phyloP scores from a whole-genome alignment of 352 stramenopile species.

The Phytophthora pseudosyringae region DNA sequence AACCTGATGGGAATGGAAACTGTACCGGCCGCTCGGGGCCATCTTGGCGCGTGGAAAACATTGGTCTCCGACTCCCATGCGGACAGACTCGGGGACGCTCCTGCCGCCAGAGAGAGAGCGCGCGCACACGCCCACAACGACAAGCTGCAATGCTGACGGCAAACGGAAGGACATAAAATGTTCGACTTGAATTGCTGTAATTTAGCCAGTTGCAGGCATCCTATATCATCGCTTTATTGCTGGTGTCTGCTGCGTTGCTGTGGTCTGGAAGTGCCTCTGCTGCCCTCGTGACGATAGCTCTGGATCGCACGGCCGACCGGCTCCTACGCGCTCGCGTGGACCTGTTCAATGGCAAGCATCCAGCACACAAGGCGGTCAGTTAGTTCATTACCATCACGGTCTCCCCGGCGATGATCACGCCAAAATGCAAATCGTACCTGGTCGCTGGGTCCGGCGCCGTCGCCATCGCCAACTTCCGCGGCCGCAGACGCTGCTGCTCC shows the following conservation, averaged over 20 bases:
- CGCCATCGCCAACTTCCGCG: conserved; percentile 1
- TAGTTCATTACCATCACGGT: conserved; percentile 9
- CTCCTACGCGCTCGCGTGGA: conserved; percentile 35
- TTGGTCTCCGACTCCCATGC: conserved; percentile 5
- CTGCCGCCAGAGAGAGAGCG: conserved; percentile 13
- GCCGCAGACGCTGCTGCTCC: conserved; percentile 20
- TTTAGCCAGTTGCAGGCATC: conserved; percentile 44
- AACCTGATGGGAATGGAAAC: conserved; percentile 14
- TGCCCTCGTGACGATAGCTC: conserved; percentile 13
- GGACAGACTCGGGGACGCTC: conserved; percentile 10
- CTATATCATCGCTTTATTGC: conserved; percentile 35
- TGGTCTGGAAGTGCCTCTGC: background rate
- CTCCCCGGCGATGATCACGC: conserved; percentile 23
- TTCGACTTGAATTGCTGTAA: conserved; percentile 40
- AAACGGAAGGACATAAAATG: conserved; percentile 27
- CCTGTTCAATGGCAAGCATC: conserved; percentile 30
- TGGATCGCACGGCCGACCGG: conserved; percentile 14
- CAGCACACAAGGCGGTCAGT: conserved; percentile 27
- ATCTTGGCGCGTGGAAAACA: conserved; percentile 14
- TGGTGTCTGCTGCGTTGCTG: conserved; percentile 7
- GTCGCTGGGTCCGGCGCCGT: conserved; percentile 18
- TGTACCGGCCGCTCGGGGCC: background rate
- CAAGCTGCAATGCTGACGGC: conserved; percentile 5
- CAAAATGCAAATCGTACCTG: conserved; percentile 32
- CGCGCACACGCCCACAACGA: background rate